Evolutionary conservation across 805 yeast genomes (phyloP), one percentile per base, ranked within the genome.

Genomic region (Candida vaughaniae): DNA sequence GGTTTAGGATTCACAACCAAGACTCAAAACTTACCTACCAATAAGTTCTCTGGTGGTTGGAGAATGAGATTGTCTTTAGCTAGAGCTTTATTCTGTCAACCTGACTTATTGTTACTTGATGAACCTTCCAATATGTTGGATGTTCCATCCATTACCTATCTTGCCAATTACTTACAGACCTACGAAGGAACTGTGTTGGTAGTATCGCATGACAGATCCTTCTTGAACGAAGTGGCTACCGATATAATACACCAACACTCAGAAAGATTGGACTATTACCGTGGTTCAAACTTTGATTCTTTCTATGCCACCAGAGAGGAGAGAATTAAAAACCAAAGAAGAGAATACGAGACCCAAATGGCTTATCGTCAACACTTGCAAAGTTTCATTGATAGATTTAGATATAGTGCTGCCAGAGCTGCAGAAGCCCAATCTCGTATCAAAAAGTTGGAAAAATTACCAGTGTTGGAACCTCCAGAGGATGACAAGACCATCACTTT

Each of bases 81-180:
- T 3, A 80, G 99, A 66, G 99, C 99, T 0, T 75, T 93, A 58
- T 93, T 93, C 75, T 91, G 97, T 75, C 83, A 88, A 58, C 99
- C 99, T 0, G 99, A 93, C 62, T 71, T 93, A 47, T 71, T 93
- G 48, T 70, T 93, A 57, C 75, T 93, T 47, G 99, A 93, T 78
- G 99, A 93, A 75, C 99, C 99, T 55, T 90, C 98, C 44, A 93
- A 93, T 82, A 93, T 90, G 96, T 85, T 93, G 95, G 99, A 93
- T 78, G 96, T 93, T 62, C 99, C 99, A 19, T 90, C 98, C 37
- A 87, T 93, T 59, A 91, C 97, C 1, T 93, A 81, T 60, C 73
- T 93, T 56, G 91, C 98, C 8, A 80, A 85, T 49, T 93, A 93
- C 58, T 69, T 93, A 50, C 95, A 87, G 57, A 73, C 86, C 6